These are phyloP conservation scores for Cystofilobasidium ferigula DNA, from an alignment of 768 basidiomycete species.

Conservation along the genomic window DNA sequence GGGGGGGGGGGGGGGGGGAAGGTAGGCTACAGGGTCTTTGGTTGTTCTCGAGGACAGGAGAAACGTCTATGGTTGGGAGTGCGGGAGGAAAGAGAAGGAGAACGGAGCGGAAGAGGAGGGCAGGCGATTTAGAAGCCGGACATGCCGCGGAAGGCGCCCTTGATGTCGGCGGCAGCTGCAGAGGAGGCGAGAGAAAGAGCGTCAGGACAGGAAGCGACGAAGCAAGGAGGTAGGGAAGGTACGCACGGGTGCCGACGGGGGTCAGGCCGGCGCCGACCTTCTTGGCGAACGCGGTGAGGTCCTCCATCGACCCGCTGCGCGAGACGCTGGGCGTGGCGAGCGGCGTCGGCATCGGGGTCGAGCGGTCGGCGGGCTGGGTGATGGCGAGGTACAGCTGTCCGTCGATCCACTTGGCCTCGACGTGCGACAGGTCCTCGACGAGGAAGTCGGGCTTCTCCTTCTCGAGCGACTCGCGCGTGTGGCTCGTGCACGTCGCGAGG, in stretches of 20 bases:
- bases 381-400: constrained; percentile 35
- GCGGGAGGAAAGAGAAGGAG: neutral
- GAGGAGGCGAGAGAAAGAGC: neutral
- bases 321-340: constrained; percentile 36
- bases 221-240: neutral
- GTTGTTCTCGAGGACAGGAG: too few species aligned
- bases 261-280: constrained; percentile 1
- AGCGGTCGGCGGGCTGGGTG: constrained; percentile 36
- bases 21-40: neutral
- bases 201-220: neutral
- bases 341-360: constrained; percentile 37
- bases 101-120: neutral
- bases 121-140: neutral
- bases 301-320: constrained; percentile 29
- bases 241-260: neutral
- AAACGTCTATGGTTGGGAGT: too few species aligned
- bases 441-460: constrained; percentile 39
- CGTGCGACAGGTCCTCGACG: constrained; percentile 38
- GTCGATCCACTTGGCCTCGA: constrained; percentile 35
- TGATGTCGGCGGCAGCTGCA: neutral
- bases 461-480: constrained; percentile 44
- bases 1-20: too few species aligned
- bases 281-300: constrained; percentile 33
- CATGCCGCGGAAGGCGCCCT: neutral
- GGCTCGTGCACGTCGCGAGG: constrained; percentile 75